Base-by-base conservation (phyloP, 2,329 filamentous ascomycete species). In the Colletotrichum musae region DNA sequence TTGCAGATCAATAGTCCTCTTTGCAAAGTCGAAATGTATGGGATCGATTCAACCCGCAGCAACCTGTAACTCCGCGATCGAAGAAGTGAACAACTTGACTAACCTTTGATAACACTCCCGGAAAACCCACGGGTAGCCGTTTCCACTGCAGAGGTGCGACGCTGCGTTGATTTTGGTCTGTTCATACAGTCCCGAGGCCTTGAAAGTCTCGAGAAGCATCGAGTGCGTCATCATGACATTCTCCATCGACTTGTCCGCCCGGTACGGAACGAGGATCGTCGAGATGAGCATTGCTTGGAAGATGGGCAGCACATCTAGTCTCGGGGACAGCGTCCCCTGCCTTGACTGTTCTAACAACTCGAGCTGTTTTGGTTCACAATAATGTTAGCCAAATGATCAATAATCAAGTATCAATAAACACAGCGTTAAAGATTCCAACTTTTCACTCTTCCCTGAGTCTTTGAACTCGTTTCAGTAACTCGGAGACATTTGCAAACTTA, bases 181-280 rank as follows among this genome's bases (percentile, higher is more conserved):
- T 1, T 68, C 65, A 21, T 68, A 68, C 1, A 68, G 13, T 2
- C 65, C 65, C 9, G 61, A 32, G 9, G 54, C 53, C 24, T 68
- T 59, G 28, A 68, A 68, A 2, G 50, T 65, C 41, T 68, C 65
- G 4, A 68, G 18, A 3, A 68, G 41, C 53, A 68, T 64, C 21
- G 65, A 7, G 24, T 68, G 65, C 12, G 60, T 65, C 48, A 59
- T 65, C 65, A 65, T 59, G 16, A 68, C 48, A 21, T 58, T 68
- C 12, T 68, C 60, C 28, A 59, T 58, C 10, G 65, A 41, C 15
- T 68, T 36, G 15, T 68, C 65, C 2, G 65, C 48, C 36, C 65
- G 60, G 18, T 68, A 68, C 6, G 65, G 65, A 7, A 65, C 65
- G 9, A 68, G 48, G 15, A 65, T 68, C 21, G 39, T 58, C 16